Base-by-base conservation (phyloP, 805 yeast genomes). In the Kluyveromyces siamensis region DNA sequence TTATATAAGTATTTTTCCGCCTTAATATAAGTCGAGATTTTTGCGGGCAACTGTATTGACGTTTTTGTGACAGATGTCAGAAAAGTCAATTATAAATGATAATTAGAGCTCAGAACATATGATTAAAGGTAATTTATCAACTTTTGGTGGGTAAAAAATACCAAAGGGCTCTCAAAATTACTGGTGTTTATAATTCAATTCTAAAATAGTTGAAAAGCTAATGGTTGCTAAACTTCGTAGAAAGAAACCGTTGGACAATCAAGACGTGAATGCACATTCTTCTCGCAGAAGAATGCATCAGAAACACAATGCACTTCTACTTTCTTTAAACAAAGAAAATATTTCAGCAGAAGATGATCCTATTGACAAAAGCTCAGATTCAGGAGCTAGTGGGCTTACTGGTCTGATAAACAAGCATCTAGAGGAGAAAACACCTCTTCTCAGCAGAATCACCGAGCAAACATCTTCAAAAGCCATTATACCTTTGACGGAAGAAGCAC, bases 401-500 rank as follows among this genome's bases (percentile, higher is more conserved):
- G 45, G 45, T 19, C 10, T 43, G 21, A 19, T 43, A 11, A 43
- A 43, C 45, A 6, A 8, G 21, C 45, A 43, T 35, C 25, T 43
- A 10, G 45, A 43, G 19, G 36, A 36, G 27, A 37, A 43, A 33
- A 19, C 45, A 14, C 39, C 45, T 9, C 8, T n/a, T 8, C 14
- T 16, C 39, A 43, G 18, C n/a, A 30, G 39, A 27, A 7, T 41
- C 3, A n/a, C 44, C 7, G 8, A 18, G 11, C 21, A n/a, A 7
- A 33, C 18, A 7, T n/a, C 33, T 11, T 19, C 30, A 14, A 19
- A 30, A 21, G 19, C 37, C 25, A 6, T 13, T 16, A 2, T 18
- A 11, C 44, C 27, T 10, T 48, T 63, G 40, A 60, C 53, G 7
- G 52, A 49, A 38, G 37, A 43, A 6, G 59, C 56, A 38, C 41